Evolutionary conservation across 1,139 yeast genomes (phyloP).

Genomic region (Diutina catenulata): DNA sequence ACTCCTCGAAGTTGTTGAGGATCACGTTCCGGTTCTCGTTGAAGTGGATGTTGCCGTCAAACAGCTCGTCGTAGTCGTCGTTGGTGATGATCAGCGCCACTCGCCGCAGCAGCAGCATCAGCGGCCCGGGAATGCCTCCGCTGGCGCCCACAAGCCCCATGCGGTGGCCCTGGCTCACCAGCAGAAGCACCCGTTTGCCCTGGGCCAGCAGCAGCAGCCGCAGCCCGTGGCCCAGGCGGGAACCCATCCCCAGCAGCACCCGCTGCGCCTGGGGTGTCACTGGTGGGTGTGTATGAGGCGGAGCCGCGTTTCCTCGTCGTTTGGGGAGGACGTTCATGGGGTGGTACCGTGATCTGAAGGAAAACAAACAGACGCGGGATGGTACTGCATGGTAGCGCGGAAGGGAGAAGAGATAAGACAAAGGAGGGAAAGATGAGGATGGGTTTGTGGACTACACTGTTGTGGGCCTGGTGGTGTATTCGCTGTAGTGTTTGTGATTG

Average conservation of each 20-base stretch:
- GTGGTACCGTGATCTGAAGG: neutral
- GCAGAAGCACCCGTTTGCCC: neutral
- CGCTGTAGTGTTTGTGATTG: too few relatives aligned
- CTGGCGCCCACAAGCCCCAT: neutral
- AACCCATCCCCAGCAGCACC: neutral
- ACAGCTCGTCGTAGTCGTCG: constrained; percentile 2
- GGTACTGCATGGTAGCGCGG: neutral
- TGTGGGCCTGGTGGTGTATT: too few relatives aligned
- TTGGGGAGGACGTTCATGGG: constrained; percentile 4
- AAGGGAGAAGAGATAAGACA: neutral
- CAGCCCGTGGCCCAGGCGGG: neutral
- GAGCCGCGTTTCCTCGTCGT: neutral
- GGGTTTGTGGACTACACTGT: too few relatives aligned
- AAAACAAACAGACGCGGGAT: neutral
- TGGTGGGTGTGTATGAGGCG: neutral
- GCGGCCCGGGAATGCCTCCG: neutral
- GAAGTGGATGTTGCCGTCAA: constrained; percentile 21
- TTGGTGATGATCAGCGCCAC: constrained; percentile 3
- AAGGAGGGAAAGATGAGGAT: too few relatives aligned
- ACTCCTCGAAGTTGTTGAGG: constrained; percentile 66
- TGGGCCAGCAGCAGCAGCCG: neutral
- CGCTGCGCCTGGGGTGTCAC: constrained; percentile 3
- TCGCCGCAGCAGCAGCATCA: neutral
- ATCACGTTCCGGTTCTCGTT: constrained; percentile 35
- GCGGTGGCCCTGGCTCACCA: neutral